Evolutionary conservation across 106 monocot species (phyloP), one percentile per base, ranked within the genome.

Genomic region (Acorus calamus): DNA sequence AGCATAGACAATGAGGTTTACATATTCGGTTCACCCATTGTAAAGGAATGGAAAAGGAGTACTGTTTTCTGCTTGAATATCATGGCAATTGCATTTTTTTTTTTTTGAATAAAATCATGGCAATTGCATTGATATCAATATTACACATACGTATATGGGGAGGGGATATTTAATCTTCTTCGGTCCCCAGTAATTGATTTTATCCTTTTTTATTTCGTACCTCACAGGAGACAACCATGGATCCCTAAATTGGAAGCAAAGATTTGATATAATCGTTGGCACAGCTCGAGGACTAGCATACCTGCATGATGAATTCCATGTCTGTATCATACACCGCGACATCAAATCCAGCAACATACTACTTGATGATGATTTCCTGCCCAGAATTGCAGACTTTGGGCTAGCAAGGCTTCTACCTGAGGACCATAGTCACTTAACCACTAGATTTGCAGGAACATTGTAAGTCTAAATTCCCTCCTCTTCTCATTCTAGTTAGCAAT

Each of bases 371-470:
- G 57, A 57, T 11, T 57, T 57, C 14, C 57, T 11, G 57, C 57
- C 57, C 28, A 28, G 28, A 28, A 28, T 28, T 28, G 28, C 28
- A 28, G 28, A 28, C 28, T 28, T 28, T 28, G 28, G 28, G 28
- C 28, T 28, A 28, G 28, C 28, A 28, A 28, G 28, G 28, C 28
- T 28, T 28, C 28, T 57, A 11, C 57, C 57, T 11, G 57, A 57
- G 57, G 57, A 57, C 14, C 10, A 14, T 7, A 57, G 12, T 57
- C 57, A 57, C 13, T 2, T 57, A 11, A 57, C 9, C 13, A 57
- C 57, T 12, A 57, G 57, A 57, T 57, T 57, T 57, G 57, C 57
- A 11, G 57, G 57, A 11, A 57, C 57, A 57, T 14, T 57, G 57
- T 57, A 57, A 57, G 57, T 57, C 14, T 12, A 57, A 28, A 28